These are phyloP conservation scores for Acanthamoeba castellanii DNA, from an alignment of 208 protist genomes.

Conservation along the genomic window DNA sequence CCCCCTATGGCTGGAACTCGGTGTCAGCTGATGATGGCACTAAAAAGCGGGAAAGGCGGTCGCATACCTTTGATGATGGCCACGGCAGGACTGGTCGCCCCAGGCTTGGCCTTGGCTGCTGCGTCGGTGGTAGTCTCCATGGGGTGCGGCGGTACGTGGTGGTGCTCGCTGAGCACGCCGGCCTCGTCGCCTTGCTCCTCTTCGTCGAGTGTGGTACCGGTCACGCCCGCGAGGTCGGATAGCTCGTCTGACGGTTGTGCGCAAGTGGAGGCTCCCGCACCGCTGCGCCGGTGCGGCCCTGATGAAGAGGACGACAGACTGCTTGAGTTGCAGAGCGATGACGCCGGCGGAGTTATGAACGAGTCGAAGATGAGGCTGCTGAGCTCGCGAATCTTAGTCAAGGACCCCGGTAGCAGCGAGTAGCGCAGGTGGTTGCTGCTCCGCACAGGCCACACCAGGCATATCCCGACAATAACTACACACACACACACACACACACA, in stretches of 20 bases:
- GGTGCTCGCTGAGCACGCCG: constrained; percentile 22
- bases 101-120: neutral
- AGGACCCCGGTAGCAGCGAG: neutral
- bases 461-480: constrained; percentile 6
- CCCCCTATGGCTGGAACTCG: neutral
- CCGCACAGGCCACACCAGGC: constrained; percentile 3
- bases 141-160: constrained; percentile 16
- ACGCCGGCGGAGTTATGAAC: constrained; percentile 14
- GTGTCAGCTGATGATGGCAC: neutral
- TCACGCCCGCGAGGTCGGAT: neutral
- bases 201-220: neutral
- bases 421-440: neutral
- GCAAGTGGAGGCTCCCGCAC: too few species aligned
- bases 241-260: neutral
- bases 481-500: neutral
- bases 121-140: neutral
- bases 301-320: neutral
- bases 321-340: neutral
- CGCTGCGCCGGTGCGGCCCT: neutral
- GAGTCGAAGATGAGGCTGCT: constrained; percentile 38
- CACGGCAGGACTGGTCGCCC: neutral
- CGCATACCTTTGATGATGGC: neutral
- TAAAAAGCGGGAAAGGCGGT: neutral
- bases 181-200: constrained; percentile 27
- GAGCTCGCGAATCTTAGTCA: constrained; percentile 35